Evolutionary conservation across 2,329 filamentous ascomycete species (phyloP), one percentile per base, ranked within the genome.

Genomic region (Lachnellula willkommii): DNA sequence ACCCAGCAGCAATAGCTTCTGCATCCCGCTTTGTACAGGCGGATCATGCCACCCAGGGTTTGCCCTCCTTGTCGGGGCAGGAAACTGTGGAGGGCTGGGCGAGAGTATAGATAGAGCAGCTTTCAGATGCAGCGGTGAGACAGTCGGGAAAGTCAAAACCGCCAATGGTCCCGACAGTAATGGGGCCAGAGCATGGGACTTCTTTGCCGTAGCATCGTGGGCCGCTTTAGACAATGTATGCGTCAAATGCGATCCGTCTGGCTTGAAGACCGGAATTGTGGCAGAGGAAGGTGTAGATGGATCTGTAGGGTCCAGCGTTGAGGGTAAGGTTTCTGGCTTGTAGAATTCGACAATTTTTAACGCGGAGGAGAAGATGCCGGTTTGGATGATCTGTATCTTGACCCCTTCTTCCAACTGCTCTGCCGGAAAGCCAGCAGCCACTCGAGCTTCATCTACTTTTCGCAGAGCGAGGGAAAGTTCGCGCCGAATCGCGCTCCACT

Each of bases 281-380:
- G 52, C 60, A 56, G 62, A 63, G 4, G 52, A 65, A 57, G 56
- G 65, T 53, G 54, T 60, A 40, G 57, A 40, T 36, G 63, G 59
- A 48, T 64, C 49, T 28, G 52, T 63, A 12, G 62, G 57, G 53
- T 63, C 57, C 11, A 60, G 32, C 35, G 52, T n/a, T 17, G 70
- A 66, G 5, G 70, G 63, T 17, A 75, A 72, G 4, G 63, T 70
- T 40, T 73, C 73, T 60, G 78, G 80, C 69, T 81, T 81, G 69
- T 83, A 95, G 73, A 91, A 95, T 69, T 97, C 93, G 59, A 92
- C 85, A 51, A 97, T 82, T 63, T 88, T 87, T 59, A 97, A 76
- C 1, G 93, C 92, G 17, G 89, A 84, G 63, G 87, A 85, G 70
- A 99, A 90, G 68, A 99, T 95, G 68, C 89, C 88, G 14, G 90